Evolutionary conservation across 148 eudicot species (phyloP).

Genomic region (Fallopia convolvulus): DNA sequence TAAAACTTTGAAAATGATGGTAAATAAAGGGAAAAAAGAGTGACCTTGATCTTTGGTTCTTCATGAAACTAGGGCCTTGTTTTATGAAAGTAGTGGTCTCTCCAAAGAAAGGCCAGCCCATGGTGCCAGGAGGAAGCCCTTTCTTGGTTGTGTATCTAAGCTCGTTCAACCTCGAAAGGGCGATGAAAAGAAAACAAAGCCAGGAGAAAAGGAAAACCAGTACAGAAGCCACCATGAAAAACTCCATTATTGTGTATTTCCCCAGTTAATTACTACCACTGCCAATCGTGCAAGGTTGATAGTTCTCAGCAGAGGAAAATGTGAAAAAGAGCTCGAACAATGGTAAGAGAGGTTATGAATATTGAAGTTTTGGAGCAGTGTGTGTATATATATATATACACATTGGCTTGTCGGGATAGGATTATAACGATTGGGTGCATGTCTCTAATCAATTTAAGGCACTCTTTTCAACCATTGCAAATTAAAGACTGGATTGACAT

Average conservation of each 20-base stretch:
- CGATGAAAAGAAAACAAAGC: constrained; percentile 24
- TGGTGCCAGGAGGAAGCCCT: constrained; percentile 88
- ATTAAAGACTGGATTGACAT: no score
- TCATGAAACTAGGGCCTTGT: constrained; percentile 87
- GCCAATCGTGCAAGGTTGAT: no score
- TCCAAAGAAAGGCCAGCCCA: constrained; percentile 98
- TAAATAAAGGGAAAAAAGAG: background rate
- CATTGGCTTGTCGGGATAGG: background rate
- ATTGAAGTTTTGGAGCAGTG: background rate
- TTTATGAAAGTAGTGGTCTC: constrained; percentile 82
- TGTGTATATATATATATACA: background rate
- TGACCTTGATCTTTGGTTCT: constrained; percentile 75
- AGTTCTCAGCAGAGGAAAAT: no score
- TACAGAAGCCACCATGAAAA: constrained; percentile 18
- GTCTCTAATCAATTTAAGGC: no score
- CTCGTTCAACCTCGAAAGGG: constrained; percentile 70
- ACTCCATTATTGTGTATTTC: constrained; percentile 3
- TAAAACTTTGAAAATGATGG: background rate
- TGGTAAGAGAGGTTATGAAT: background rate
- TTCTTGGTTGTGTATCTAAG: constrained; percentile 57
- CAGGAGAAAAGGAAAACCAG: constrained; percentile 14
- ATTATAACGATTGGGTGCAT: no score
- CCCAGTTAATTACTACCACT: background rate
- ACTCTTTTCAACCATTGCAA: no score
- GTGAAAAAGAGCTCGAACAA: background rate